These are phyloP conservation scores for Scedosporium minutisporum DNA, from an alignment of 2,329 filamentous ascomycete species.

Conservation along the genomic window DNA sequence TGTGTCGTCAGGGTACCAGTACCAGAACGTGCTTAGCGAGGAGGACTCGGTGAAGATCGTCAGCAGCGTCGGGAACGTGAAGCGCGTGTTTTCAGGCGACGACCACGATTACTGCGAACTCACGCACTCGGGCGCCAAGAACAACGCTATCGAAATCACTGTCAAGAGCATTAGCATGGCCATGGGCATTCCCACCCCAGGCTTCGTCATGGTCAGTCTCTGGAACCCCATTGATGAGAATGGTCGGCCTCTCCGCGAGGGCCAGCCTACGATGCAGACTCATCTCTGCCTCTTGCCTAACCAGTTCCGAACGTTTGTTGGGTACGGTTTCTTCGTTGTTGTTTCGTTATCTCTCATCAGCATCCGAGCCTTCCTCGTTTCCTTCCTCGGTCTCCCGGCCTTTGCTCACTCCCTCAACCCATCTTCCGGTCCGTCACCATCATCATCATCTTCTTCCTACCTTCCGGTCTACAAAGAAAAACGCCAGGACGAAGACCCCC, in stretches of 20 bases:
- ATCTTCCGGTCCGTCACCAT: constrained; percentile 16
- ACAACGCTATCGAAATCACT: constrained; percentile 69
- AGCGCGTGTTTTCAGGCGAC: constrained; percentile 86
- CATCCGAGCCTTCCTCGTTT: constrained; percentile 47
- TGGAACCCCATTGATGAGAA: constrained; percentile 76
- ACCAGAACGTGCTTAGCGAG: constrained; percentile 83
- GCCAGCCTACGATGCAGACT: constrained; percentile 63
- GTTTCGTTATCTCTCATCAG: constrained; percentile 40
- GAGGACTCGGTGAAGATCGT: constrained; percentile 68
- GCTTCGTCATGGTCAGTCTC: constrained; percentile 78
- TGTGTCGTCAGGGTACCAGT: constrained; percentile 78
- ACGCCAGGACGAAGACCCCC: constrained; percentile 32
- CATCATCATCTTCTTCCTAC: constrained; percentile 11
- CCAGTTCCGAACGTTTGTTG: constrained; percentile 74
- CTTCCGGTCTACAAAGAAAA: constrained; percentile 46
- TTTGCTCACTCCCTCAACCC: constrained; percentile 38
- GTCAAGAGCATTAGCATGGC: constrained; percentile 94
- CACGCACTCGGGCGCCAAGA: constrained; percentile 60
- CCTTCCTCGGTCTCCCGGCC: constrained; percentile 40
- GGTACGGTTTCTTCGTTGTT: constrained; percentile 58
- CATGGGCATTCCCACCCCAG: constrained; percentile 84
- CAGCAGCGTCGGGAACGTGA: constrained; percentile 68
- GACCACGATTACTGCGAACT: constrained; percentile 98
- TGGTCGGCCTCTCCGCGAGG: constrained; percentile 34
- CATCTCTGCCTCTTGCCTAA: constrained; percentile 86